Base-by-base conservation (phyloP, 2,329 filamentous ascomycete species). In the Aspergillus fructus region DNA sequence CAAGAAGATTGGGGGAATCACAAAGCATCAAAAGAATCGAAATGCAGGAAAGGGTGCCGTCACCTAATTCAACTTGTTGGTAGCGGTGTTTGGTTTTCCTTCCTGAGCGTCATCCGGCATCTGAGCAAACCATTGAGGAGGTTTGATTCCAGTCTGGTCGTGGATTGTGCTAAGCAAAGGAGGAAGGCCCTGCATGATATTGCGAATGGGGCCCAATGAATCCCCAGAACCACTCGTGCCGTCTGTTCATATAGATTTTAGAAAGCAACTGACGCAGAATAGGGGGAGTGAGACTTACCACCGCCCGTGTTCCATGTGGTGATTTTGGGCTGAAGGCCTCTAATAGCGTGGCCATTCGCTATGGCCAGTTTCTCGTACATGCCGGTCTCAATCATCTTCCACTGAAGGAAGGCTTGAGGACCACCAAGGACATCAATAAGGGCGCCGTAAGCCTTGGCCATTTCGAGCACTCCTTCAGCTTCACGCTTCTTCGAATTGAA, bases 221-320 rank as follows among this genome's bases (percentile, higher is more conserved):
- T 90, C 87, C 55, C 83, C 78, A 30, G 64, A 60, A 42, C 74
- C 71, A 41, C 73, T 73, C 24, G 74, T 76, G 42, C 70, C 77
- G n/a, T 74, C 78, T 19, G 71, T 69, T 27, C 5, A 8, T 21
- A 43, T 15, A 15, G 54, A n/a, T 43, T 39, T 59, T 46, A 63
- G 47, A 53, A 43, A 13, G 11, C 24, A 27, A 7, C 5, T 4
- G 30, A 7, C 37, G 33, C 23, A 30, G 11, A 43, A n/a, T 39
- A 41, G 5, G 6, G 9, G 33, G 30, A 34, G 4, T 24, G 15
- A 50, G 53, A 33, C 62, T 57, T 57, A 62, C 60, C 56, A 13
- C 89, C 56, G 11, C 89, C 89, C 8, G 91, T 96, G 71, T 91
- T 94, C 91, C 91, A 96, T 24, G 93, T 86, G 61, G 87, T 92